phyloP scores from a whole-genome alignment of 2,329 filamentous ascomycete genomes.

The Microcyclospora pomicola region DNA sequence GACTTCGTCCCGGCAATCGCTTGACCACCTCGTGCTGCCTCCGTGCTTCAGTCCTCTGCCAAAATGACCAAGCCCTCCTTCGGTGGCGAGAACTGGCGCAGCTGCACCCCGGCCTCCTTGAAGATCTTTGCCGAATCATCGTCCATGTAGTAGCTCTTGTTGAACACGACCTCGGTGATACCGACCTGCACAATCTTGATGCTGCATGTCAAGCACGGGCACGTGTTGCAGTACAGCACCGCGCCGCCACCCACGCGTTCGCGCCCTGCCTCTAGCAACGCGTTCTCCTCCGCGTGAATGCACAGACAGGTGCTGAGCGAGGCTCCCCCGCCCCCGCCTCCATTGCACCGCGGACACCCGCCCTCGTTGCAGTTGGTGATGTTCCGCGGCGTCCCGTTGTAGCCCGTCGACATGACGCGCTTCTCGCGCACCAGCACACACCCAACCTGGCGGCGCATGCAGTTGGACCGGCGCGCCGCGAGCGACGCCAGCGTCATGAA shows the following conservation, averaged over 20 bases:
- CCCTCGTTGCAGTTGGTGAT: constrained; percentile 85
- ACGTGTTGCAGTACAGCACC: constrained; percentile 54
- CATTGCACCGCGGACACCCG: constrained; percentile 78
- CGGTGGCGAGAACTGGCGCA: constrained; percentile 71
- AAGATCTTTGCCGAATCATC: constrained; percentile 64
- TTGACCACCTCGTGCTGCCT: too few species aligned
- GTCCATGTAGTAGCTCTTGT: constrained; percentile 90
- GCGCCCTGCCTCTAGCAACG: constrained; percentile 80
- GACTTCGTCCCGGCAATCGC: too few species aligned
- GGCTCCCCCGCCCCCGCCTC: constrained; percentile 45
- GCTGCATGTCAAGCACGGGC: constrained; percentile 91
- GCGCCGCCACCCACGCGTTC: constrained; percentile 74
- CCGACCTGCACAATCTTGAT: constrained; percentile 98
- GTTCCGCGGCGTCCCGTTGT: constrained; percentile 91
- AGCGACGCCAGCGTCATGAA: constrained; percentile 96
- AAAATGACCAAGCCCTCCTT: constrained; percentile 20
- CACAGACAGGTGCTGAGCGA: constrained; percentile 80
- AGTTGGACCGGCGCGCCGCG: constrained; percentile 81
- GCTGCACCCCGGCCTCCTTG: constrained; percentile 62
- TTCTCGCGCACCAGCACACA: constrained; percentile 80
- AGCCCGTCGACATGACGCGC: constrained; percentile 85
- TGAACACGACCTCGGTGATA: constrained; percentile 90
- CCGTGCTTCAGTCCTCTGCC: too few species aligned
- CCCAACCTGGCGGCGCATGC: constrained; percentile 94
- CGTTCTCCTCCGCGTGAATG: constrained; percentile 97